A percentile compares a stretch with the other conserved stretches of the same genome.
phyloP scores from a whole-genome alignment of 2,329 filamentous ascomycete species.

The Fusarium penzigii region DNA sequence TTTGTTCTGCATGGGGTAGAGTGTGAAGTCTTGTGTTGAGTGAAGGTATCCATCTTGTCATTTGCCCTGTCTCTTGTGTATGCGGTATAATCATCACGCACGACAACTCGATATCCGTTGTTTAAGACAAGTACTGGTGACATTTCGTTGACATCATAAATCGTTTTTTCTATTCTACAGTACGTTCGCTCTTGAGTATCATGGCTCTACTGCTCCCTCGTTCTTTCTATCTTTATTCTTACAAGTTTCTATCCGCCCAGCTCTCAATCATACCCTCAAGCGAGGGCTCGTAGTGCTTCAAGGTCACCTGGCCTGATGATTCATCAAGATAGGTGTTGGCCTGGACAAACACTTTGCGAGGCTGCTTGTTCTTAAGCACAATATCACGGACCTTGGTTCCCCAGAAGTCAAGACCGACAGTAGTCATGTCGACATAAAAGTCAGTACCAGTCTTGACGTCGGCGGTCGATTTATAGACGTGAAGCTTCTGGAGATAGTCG shows the following conservation, averaged over 20 bases:
- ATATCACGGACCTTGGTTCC: conserved; percentile 75
- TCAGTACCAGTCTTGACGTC: conserved; percentile 76
- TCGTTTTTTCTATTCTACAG: conserved; percentile 20
- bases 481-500: conserved; percentile 84
- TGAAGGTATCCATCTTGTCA: no score
- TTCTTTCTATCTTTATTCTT: conserved; percentile 19
- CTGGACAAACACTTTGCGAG: conserved; percentile 91
- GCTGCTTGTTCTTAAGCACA: conserved; percentile 75
- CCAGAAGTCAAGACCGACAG: conserved; percentile 81
- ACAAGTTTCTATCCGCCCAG: conserved; percentile 65
- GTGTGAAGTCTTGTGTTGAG: neutral
- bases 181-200: neutral
- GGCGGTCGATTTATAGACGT: conserved; percentile 89
- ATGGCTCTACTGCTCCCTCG: neutral
- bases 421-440: conserved; percentile 82
- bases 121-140: neutral
- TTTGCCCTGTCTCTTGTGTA: no score
- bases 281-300: conserved; percentile 86
- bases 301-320: conserved; percentile 66
- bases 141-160: neutral
- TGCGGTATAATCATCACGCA: no score
- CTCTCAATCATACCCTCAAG: conserved; percentile 82
- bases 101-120: no score
- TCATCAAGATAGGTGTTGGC: conserved; percentile 79
- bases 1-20: conserved; percentile 1